Conservation (phyloP, 768 basidiomycete species). For the Russula vinacea region DNA sequence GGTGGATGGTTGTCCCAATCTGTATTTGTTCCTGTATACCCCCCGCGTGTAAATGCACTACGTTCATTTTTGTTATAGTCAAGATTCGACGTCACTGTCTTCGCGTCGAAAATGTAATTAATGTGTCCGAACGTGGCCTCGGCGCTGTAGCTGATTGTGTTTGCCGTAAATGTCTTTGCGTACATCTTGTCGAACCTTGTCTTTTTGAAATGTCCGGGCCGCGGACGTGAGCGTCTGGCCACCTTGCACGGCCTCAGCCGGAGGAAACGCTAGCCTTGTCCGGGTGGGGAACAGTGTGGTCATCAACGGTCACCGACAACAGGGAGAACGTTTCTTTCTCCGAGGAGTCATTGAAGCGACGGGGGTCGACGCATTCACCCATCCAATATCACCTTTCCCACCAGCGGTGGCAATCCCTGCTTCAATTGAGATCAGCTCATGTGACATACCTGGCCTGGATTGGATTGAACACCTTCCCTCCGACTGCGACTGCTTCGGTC, state of each 20-base stretch:
- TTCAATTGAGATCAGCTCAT: constrained; percentile 6
- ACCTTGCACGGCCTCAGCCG: constrained; percentile 8
- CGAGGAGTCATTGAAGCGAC: no score
- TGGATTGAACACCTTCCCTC: background rate
- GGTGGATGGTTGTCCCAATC: background rate
- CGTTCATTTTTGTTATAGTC: constrained; percentile 14
- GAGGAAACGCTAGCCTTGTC: background rate
- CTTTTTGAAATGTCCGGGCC: constrained; percentile 12
- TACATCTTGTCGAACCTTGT: background rate
- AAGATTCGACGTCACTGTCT: background rate
- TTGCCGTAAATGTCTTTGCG: background rate
- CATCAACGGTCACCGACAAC: background rate
- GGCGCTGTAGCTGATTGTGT: background rate
- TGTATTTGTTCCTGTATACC: background rate
- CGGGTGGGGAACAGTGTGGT: constrained; percentile 6
- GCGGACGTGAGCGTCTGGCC: constrained; percentile 2
- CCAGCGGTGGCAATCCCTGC: background rate
- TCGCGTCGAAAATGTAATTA: background rate
- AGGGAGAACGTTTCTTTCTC: background rate
- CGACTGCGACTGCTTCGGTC: background rate
- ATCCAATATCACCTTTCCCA: no score
- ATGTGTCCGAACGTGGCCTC: background rate
- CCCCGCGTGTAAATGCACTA: constrained; percentile 5
- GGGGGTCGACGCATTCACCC: background rate
- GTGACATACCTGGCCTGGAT: constrained; percentile 11